phyloP scores from a whole-genome alignment of 306 rosid genomes.

The Pyrus betulifolia region DNA sequence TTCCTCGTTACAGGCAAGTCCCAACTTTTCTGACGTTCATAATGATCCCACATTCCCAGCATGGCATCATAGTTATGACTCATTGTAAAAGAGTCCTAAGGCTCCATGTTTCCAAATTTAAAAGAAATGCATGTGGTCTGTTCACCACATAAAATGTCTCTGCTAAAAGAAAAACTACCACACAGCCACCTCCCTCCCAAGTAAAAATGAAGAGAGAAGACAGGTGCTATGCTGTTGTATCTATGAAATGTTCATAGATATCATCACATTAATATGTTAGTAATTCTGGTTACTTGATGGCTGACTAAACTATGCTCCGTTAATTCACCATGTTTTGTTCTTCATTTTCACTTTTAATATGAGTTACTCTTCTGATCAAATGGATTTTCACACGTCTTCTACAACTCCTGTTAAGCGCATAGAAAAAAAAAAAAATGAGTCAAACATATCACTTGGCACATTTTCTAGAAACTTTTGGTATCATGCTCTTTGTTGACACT shows the following conservation, averaged over 20 bases:
- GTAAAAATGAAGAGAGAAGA: neutral
- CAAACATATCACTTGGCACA: neutral
- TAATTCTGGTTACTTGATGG: neutral
- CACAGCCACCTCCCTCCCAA: neutral
- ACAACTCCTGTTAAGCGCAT: neutral
- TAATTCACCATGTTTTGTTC: neutral
- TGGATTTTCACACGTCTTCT: neutral
- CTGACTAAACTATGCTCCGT: neutral
- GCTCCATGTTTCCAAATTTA: neutral
- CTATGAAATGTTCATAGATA: neutral
- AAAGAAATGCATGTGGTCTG: neutral
- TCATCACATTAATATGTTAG: neutral
- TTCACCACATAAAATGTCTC: neutral
- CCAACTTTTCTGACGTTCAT: neutral
- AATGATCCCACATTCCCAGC: neutral
- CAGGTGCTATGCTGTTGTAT: neutral
- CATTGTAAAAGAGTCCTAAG: neutral
- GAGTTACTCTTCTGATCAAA: neutral
- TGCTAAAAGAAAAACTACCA: neutral
- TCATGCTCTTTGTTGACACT: neutral
- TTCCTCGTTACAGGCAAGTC: conserved; percentile 50
- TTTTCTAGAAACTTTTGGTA: neutral
- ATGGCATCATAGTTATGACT: neutral
- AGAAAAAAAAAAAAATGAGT: neutral
- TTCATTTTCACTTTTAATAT: neutral